Evolutionary conservation across 2,329 filamentous ascomycete species (phyloP), one percentile per base, ranked within the genome.

Genomic region (Aspergillus sergii): DNA sequence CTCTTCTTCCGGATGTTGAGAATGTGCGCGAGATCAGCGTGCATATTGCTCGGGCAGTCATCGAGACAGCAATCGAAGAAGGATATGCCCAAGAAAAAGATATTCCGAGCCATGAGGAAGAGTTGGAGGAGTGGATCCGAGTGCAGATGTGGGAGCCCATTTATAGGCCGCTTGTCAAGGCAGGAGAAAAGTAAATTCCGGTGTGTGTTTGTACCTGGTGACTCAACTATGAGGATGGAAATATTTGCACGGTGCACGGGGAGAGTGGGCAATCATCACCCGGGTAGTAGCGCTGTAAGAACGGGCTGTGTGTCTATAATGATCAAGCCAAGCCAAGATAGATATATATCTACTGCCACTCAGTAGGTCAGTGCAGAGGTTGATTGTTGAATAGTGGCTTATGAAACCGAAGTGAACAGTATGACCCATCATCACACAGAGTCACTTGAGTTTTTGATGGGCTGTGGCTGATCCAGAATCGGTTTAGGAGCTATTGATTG

Each of bases 21-120:
- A 83, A 89, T 41, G 92, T 94, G 11, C 82, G 91, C 1, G 84
- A 89, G 16, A 89, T 96, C 19, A 94, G 91, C 69, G 89, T 94
- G 3, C 82, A 89, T 50, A 92, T 96, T 57, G 93, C 93, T 0
- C 85, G 85, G 56, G 88, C 86, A 12, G 91, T 96, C 11, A 92
- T 96, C 65, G 85, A 84, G 69, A 84, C 88, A 9, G 91, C 93
- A 0, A 81, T 91, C 0, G 81, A 88, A 61, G 91, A 95, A 64
- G 89, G 85, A 0, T 77, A 94, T 21, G 88, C 89, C 0, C 86
- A 86, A 61, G 84, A 89, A 68, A 73, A 86, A 62, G 84, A 79
- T 0, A 94, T 96, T 51, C 92, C 92, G 0, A 69, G 71, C 0
- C 76, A 70, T 26, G 74, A 76, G 11, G 58, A 60, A 4, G 75